A percentile compares a stretch with the other conserved stretches of the same genome.
Evolutionary conservation across 345 rosid genomes (phyloP).

Genomic region (Euphorbia lathyris): DNA sequence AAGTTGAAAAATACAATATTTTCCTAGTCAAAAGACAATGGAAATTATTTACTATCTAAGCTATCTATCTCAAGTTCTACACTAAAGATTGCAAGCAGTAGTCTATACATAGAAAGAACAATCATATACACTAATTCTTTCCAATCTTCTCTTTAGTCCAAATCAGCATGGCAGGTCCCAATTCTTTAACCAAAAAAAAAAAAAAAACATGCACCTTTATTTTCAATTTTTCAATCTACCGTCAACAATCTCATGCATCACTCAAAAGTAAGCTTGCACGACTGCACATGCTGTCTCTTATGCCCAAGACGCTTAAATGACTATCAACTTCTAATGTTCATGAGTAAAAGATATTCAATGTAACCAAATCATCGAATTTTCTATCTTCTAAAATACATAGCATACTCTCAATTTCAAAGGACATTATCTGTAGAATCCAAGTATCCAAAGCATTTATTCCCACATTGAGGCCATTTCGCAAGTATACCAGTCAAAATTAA

Average conservation of each 20-base stretch:
- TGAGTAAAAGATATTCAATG: background rate
- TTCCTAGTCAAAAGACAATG: background rate
- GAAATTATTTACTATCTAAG: background rate
- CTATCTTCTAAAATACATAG: background rate
- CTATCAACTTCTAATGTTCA: background rate
- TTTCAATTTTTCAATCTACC: background rate
- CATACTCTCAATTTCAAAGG: background rate
- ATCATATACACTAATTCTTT: background rate
- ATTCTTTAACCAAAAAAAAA: too few species aligned
- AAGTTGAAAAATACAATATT: background rate
- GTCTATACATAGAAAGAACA: background rate
- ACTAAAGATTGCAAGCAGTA: background rate
- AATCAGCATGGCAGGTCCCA: too few species aligned
- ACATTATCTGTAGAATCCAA: background rate
- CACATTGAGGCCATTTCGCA: background rate
- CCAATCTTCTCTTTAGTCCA: background rate
- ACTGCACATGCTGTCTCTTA: too few species aligned
- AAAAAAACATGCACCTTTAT: background rate
- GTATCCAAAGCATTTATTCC: background rate
- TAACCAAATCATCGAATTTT: background rate
- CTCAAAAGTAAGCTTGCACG: background rate
- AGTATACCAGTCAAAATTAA: background rate
- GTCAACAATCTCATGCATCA: background rate
- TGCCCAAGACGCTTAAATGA: background rate
- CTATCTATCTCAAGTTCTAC: background rate